Base-by-base conservation (phyloP, 164 flowering plant species). In the Cinnamomum chago region DNA sequence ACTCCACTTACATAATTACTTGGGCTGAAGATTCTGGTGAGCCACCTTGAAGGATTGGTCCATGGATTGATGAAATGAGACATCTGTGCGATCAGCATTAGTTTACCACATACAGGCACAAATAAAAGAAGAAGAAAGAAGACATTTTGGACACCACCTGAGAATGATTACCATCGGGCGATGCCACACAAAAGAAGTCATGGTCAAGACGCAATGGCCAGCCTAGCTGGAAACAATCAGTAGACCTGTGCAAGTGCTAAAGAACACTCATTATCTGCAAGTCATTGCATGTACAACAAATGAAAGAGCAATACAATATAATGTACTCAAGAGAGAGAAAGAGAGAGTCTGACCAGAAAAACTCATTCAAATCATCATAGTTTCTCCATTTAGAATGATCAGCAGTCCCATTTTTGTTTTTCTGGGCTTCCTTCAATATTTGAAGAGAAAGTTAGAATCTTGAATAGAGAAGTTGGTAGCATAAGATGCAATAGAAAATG, bases 291-390 rank as follows among this genome's bases (percentile, higher is more conserved):
- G n/a, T 14, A 67, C 28, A 17, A 28, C 22, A 67, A 27, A 14
- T 20, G 23, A 62, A 58, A 28, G 67, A 50, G 77, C 52, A 50
- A 71, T 35, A 25, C 58, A 65, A 30, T 23, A 22, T 65, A 64
- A 0, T 18, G 64, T 60, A 23, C 70, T 70, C 5, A 13, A 75
- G 17, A 76, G 15, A n/a, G 13, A 65, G 65, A 65, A n/a, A 28
- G 35, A 33, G 58, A 62, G 0, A 27, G 65, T 40, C 85, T 75
- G 27, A 95, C 99, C 99, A 95, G 89, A 95, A 95, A 77, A 69
- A 95, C 85, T 95, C 98, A 73, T 95, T 95, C 77, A 95, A 80
- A 79, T 95, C 99, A 78, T 95, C 99, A 70, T 95, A 95, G 81
- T 95, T 95, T 84, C 99, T 91, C 99, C 99, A 95, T 68, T 84